Conservation (phyloP, 2,329 filamentous ascomycete species). For the Xylaria sp. region DNA sequence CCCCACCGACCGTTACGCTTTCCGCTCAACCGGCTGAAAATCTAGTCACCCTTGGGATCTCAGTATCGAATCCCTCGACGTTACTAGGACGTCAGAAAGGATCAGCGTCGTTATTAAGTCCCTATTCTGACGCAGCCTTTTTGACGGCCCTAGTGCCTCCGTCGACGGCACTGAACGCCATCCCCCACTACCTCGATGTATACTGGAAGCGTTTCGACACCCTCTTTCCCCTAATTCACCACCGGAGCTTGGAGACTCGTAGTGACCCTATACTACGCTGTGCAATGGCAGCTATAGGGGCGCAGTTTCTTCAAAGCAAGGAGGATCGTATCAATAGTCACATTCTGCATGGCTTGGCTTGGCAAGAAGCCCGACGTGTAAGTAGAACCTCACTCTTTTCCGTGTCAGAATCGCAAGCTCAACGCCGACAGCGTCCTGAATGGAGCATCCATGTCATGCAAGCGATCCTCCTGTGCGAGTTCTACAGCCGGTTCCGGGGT, state of each 20-base stretch:
- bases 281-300: slow-evolving; percentile 67
- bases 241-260: slow-evolving; percentile 55
- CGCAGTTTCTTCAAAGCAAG: slow-evolving; percentile 60
- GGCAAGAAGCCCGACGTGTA: slow-evolving; percentile 61
- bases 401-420: slow-evolving; percentile 19
- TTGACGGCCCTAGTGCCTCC: slow-evolving; percentile 53
- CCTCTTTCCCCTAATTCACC: slow-evolving; percentile 62
- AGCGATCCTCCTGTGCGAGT: slow-evolving; percentile 64
- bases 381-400: slow-evolving; percentile 45
- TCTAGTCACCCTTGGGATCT: slow-evolving; percentile 58
- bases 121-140: slow-evolving; percentile 51
- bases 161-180: slow-evolving; percentile 53
- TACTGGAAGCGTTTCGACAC: slow-evolving; percentile 65
- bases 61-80: slow-evolving; percentile 52
- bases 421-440: slow-evolving; percentile 54
- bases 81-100: slow-evolving; percentile 56
- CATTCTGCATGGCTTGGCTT: slow-evolving; percentile 62
- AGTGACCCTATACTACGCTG: slow-evolving; percentile 59
- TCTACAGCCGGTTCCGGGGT: slow-evolving; percentile 65
- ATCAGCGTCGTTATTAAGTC: slow-evolving; percentile 50
- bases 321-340: slow-evolving; percentile 62
- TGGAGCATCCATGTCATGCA: slow-evolving; percentile 64
- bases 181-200: slow-evolving; percentile 62
- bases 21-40: slow-evolving; percentile 60
- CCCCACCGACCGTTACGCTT: slow-evolving; percentile 57